Conservation (phyloP, 306 rosid species). For the Citrullus colocynthis region DNA sequence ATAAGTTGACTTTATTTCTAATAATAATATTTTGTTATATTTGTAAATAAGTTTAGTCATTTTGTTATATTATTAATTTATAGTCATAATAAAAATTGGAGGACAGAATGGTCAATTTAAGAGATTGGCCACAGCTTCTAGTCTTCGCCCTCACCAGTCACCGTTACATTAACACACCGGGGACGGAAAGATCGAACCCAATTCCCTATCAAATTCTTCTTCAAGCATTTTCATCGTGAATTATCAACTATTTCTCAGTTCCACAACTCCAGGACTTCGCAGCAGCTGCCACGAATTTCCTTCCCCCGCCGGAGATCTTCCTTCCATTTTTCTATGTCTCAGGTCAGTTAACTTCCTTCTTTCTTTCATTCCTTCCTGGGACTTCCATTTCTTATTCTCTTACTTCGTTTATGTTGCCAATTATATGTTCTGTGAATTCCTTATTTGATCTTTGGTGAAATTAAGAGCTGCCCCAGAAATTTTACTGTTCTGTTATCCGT, state of each 20-base stretch:
- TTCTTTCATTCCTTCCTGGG: background rate
- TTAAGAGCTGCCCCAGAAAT: background rate
- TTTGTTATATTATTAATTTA: too few relatives aligned
- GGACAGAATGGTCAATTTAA: background rate
- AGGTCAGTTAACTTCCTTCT: conserved; percentile 23
- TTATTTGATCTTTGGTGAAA: background rate
- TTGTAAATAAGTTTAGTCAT: too few relatives aligned
- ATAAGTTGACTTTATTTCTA: too few relatives aligned
- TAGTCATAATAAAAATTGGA: background rate
- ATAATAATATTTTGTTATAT: too few relatives aligned
- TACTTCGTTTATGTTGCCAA: background rate
- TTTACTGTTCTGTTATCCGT: conserved; percentile 3
- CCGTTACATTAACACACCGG: background rate
- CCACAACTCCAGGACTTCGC: conserved; percentile 5
- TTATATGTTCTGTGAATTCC: background rate
- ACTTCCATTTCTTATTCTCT: background rate
- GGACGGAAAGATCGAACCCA: background rate
- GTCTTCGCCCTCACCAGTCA: background rate
- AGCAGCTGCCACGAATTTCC: background rate
- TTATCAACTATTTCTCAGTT: conserved; percentile 11
- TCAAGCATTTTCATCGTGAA: background rate
- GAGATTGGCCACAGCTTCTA: background rate
- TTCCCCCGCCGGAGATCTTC: conserved; percentile 1
- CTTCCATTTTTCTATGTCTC: conserved; percentile 7
- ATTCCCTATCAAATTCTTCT: background rate